A percentile compares a stretch with the other conserved stretches of the same genome.
Evolutionary conservation across 768 basidiomycete genomes (phyloP).

Genomic region (Ramaria sp.): DNA sequence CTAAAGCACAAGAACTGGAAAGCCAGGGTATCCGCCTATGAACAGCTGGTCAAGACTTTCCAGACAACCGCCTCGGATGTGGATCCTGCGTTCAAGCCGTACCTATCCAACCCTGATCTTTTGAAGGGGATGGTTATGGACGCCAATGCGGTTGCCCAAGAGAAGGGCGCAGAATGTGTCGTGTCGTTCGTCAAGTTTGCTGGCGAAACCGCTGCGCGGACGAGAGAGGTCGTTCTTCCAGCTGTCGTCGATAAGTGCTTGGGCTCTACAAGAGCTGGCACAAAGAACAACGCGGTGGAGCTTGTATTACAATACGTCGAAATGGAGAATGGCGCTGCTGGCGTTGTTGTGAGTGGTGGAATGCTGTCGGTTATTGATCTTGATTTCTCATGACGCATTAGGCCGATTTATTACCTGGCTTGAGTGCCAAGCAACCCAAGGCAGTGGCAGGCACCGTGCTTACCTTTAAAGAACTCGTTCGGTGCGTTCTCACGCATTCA

Average conservation of each 20-base stretch:
- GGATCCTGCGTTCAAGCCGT: constrained; percentile 90
- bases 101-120: constrained; percentile 62
- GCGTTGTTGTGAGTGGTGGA: constrained; percentile 69
- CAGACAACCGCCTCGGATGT: constrained; percentile 83
- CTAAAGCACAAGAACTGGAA: constrained; percentile 98
- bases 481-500: constrained; percentile 36
- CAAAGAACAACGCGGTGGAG: constrained; percentile 80
- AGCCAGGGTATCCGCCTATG: constrained; percentile 89
- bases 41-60: constrained; percentile 77
- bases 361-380: not conserved
- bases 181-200: constrained; percentile 82
- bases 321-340: constrained; percentile 80
- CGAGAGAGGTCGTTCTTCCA: constrained; percentile 74
- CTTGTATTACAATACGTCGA: constrained; percentile 85
- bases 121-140: constrained; percentile 86
- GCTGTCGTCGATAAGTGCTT: constrained; percentile 93
- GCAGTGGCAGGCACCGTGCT: constrained; percentile 69
- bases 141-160: constrained; percentile 93
- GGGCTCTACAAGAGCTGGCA: constrained; percentile 83
- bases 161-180: constrained; percentile 90
- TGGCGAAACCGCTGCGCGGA: constrained; percentile 78
- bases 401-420: constrained; percentile 73
- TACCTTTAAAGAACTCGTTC: constrained; percentile 74
- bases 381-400: constrained; percentile 18
- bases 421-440: constrained; percentile 92